Evolutionary conservation across 768 basidiomycete genomes (phyloP).

Genomic region (Cantharellus anzutake): DNA sequence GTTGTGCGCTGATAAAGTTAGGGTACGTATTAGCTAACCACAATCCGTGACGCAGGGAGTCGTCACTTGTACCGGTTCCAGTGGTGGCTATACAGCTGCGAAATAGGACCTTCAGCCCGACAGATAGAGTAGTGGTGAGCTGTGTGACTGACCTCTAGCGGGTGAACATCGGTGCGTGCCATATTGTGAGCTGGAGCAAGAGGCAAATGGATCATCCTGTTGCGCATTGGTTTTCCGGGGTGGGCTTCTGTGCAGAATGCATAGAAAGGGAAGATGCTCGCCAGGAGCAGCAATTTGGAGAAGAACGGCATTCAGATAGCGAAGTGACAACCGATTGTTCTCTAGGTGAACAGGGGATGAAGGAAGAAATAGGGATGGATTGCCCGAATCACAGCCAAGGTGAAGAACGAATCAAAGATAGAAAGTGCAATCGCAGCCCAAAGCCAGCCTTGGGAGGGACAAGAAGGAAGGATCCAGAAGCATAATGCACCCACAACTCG

Average conservation of each 20-base stretch:
- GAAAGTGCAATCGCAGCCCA: too few species aligned
- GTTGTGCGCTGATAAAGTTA: not conserved
- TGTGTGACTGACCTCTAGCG: slow-evolving; percentile 23
- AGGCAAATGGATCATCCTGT: slow-evolving; percentile 24
- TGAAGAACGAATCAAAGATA: too few species aligned
- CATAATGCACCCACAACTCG: too few species aligned
- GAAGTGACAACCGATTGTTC: too few species aligned
- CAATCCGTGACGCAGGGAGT: not conserved
- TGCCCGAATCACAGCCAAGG: too few species aligned
- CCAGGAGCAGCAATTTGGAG: not conserved
- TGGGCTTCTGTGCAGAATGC: not conserved
- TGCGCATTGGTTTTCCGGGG: not conserved
- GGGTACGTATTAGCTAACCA: not conserved
- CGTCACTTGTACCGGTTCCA: slow-evolving; percentile 29
- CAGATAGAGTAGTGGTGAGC: not conserved
- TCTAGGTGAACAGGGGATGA: too few species aligned
- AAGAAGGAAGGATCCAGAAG: too few species aligned
- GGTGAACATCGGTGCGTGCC: slow-evolving; percentile 20
- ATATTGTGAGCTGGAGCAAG: slow-evolving; percentile 20
- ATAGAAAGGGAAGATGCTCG: not conserved
- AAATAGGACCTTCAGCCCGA: not conserved
- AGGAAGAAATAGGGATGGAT: too few species aligned
- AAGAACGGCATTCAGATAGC: not conserved
- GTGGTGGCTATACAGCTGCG: slow-evolving; percentile 46
- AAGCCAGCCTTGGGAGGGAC: too few species aligned